These are phyloP conservation scores for Tetrahymena borealis DNA, from an alignment of 73 alveolate genomes.

Conservation along the genomic window DNA sequence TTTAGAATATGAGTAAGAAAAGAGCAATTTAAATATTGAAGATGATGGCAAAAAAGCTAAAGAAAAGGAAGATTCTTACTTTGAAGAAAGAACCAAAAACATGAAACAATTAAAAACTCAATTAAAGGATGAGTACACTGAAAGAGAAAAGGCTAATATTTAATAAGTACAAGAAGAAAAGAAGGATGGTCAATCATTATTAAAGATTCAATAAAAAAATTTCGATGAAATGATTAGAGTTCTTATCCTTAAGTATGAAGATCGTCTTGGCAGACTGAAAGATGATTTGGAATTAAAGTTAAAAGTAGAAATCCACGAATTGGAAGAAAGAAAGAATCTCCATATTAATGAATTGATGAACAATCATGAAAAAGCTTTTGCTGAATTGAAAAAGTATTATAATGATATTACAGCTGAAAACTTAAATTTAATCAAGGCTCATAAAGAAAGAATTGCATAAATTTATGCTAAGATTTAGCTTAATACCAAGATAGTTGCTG, in stretches of 20 bases:
- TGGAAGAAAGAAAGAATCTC: conserved; percentile 90
- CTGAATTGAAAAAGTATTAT: conserved; percentile 82
- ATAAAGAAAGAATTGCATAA: conserved; percentile 69
- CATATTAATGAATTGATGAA: conserved; percentile 84
- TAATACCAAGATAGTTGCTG: conserved; percentile 55
- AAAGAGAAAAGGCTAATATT: conserved; percentile 65
- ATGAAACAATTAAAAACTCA: conserved; percentile 72
- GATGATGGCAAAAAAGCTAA: conserved; percentile 61
- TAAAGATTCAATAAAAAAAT: conserved; percentile 50
- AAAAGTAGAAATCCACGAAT: conserved; percentile 91
- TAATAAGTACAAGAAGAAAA: conserved; percentile 65
- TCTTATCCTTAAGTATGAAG: conserved; percentile 60
- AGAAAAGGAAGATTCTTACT: conserved; percentile 76
- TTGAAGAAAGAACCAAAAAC: conserved; percentile 61
- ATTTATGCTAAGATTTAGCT: conserved; percentile 47
- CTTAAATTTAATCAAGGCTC: conserved; percentile 78
- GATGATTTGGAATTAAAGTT: conserved; percentile 83
- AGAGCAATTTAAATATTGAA: conserved; percentile 65
- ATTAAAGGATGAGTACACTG: conserved; percentile 64
- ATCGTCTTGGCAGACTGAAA: conserved; percentile 58
- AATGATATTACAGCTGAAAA: conserved; percentile 88
- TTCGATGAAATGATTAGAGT: conserved; percentile 61
- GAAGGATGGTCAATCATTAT: conserved; percentile 47
- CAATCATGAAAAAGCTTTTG: conserved; percentile 88
- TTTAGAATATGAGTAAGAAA: conserved; percentile 87